Percentiles rank a stretch among this genome's conserved stretches.
phyloP scores from a whole-genome alignment of 2,329 filamentous ascomycete genomes.

The Diaporthe caulivora region DNA sequence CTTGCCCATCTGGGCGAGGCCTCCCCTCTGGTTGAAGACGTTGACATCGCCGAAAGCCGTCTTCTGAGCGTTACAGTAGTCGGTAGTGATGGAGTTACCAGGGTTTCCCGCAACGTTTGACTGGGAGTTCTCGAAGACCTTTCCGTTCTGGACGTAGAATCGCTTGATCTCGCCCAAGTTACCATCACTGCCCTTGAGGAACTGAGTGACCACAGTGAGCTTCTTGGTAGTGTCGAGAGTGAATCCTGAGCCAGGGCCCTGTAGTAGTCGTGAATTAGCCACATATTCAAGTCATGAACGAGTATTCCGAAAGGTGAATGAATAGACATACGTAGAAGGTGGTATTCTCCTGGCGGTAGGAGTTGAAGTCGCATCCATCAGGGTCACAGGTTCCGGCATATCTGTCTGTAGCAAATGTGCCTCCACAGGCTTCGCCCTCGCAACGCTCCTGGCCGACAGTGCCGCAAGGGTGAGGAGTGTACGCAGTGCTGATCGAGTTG shows the following conservation, averaged over 20 bases:
- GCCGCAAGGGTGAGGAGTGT: constrained; percentile 70
- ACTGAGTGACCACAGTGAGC: constrained; percentile 74
- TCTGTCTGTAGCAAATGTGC: constrained; percentile 60
- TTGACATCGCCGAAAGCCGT: constrained; percentile 63
- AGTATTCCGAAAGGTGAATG: neutral
- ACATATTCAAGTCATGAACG: neutral
- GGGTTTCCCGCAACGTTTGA: constrained; percentile 47
- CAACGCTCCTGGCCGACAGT: constrained; percentile 57
- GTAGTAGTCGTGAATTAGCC: neutral
- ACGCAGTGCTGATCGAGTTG: constrained; percentile 69
- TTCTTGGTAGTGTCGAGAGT: constrained; percentile 68
- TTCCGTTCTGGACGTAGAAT: constrained; percentile 71
- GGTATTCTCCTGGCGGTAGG: constrained; percentile 71
- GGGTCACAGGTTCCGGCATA: constrained; percentile 72
- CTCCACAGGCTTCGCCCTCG: constrained; percentile 59
- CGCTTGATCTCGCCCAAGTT: constrained; percentile 65
- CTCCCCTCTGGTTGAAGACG: constrained; percentile 64
- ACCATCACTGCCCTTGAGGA: constrained; percentile 51
- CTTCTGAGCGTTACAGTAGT: constrained; percentile 69
- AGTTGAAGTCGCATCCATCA: constrained; percentile 76
- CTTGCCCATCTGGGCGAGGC: constrained; percentile 64
- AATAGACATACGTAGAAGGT: constrained; percentile 61
- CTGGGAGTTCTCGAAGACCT: constrained; percentile 63
- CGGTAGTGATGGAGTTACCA: constrained; percentile 59
- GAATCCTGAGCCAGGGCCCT: constrained; percentile 58